phyloP scores from a whole-genome alignment of 192 early-diverging fungal genomes.

The Linnemannia schmuckeri region DNA sequence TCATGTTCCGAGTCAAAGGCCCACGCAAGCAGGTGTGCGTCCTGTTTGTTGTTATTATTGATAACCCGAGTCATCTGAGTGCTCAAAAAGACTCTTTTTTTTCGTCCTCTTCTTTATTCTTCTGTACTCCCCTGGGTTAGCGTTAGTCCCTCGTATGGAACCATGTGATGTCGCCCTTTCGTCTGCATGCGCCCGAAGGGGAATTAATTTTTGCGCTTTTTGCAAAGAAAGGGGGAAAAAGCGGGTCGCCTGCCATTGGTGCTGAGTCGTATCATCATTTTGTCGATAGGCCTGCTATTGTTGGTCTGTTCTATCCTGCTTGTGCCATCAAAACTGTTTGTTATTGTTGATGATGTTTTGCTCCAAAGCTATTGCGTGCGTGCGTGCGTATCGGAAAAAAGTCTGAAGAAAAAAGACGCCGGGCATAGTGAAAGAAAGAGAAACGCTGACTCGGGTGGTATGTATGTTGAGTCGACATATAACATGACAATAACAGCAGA shows the following conservation, averaged over 20 bases:
- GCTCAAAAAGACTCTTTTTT: background rate
- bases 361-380: background rate
- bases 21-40: background rate
- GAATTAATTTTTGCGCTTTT: slow-evolving; percentile 3
- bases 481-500: background rate
- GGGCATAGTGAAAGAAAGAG: background rate
- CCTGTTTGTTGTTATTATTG: background rate
- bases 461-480: background rate
- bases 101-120: background rate
- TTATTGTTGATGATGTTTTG: background rate
- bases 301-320: background rate
- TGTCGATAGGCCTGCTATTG: background rate
- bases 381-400: background rate
- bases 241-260: slow-evolving; percentile 3
- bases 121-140: background rate
- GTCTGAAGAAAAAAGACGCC: background rate
- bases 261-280: background rate
- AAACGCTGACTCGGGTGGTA: background rate
- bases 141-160: background rate
- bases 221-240: background rate
- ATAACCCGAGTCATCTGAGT: background rate
- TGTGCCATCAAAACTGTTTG: too few species aligned
- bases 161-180: slow-evolving; percentile 1
- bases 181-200: background rate
- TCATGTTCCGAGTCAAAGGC: background rate